Percentiles rank a stretch among this genome's conserved stretches.
phyloP scores from a whole-genome alignment of 352 stramenopile genomes.

The Pythium rishiriense region DNA sequence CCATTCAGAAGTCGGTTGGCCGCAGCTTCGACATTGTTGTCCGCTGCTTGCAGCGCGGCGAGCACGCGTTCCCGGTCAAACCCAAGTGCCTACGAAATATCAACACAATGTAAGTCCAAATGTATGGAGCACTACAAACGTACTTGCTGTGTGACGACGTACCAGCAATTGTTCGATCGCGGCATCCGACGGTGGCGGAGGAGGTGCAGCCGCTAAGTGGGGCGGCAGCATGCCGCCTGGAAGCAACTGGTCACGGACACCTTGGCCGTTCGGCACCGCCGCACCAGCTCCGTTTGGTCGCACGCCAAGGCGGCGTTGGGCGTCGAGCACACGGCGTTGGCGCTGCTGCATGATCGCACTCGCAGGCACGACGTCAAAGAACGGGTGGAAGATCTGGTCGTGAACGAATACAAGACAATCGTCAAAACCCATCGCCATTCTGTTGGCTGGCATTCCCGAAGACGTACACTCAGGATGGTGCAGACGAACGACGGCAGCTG shows the following conservation, averaged over 20 bases:
- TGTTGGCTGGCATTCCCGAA: neutral
- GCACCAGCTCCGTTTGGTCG: conserved; percentile 26
- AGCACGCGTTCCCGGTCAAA: conserved; percentile 74
- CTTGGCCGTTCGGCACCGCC: conserved; percentile 40
- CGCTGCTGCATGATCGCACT: conserved; percentile 64
- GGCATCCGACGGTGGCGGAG: conserved; percentile 63
- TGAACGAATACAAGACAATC: neutral
- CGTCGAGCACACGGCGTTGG: conserved; percentile 70
- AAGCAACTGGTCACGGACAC: conserved; percentile 82
- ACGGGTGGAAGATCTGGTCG: conserved; percentile 57
- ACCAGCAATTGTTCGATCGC: conserved; percentile 83
- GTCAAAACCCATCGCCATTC: neutral
- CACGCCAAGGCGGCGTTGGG: conserved; percentile 64
- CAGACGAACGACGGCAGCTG: conserved; percentile 74
- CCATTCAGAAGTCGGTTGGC: conserved; percentile 84
- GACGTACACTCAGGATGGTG: conserved; percentile 54
- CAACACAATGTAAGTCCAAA: conserved; percentile 12
- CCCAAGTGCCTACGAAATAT: conserved; percentile 42
- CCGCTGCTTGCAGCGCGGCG: conserved; percentile 64
- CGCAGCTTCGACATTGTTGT: conserved; percentile 88
- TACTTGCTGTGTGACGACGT: conserved; percentile 8
- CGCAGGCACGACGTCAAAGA: conserved; percentile 81
- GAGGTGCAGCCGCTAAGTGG: conserved; percentile 57
- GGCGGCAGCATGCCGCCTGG: conserved; percentile 61
- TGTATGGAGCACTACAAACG: neutral